Percentiles rank a stretch among this genome's conserved stretches.
Evolutionary conservation across 768 basidiomycete species (phyloP).

Genomic region (Lactifluus hygrophoroides): DNA sequence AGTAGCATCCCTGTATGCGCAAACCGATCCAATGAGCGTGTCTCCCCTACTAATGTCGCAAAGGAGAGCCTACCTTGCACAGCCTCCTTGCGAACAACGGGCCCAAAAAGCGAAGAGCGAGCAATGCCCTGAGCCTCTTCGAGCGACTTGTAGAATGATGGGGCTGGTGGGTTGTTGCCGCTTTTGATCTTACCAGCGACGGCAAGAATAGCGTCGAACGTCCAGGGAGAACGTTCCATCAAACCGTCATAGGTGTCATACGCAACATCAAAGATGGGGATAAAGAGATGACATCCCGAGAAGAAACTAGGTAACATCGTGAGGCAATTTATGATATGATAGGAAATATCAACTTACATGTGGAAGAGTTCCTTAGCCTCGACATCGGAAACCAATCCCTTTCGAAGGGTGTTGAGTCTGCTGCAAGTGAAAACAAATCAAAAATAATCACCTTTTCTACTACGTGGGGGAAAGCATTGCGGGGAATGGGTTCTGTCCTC

Average conservation of each 20-base stretch:
- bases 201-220: conserved; percentile 88
- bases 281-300: conserved; percentile 92
- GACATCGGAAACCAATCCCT: conserved; percentile 78
- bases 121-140: conserved; percentile 97
- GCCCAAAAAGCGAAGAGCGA: conserved; percentile 86
- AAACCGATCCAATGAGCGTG: background rate
- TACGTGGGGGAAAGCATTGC: conserved; percentile 82
- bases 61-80: conserved; percentile 61
- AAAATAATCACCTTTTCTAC: conserved; percentile 62
- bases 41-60: background rate
- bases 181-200: conserved; percentile 89
- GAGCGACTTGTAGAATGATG: conserved; percentile 83
- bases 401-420: conserved; percentile 8
- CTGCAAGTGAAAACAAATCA: background rate
- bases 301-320: conserved; percentile 61
- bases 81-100: conserved; percentile 89
- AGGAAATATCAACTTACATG: conserved; percentile 47
- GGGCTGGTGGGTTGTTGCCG: conserved; percentile 76
- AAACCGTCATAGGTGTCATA: conserved; percentile 93
- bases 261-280: conserved; percentile 85
- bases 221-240: conserved; percentile 91
- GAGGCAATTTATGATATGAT: conserved; percentile 10
- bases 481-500: conserved; percentile 72
- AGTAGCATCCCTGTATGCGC: conserved; percentile 68
- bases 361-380: conserved; percentile 90